Base-by-base conservation (phyloP, 1,284 basidiomycete species). In the Melampsora larici-populina region DNA sequence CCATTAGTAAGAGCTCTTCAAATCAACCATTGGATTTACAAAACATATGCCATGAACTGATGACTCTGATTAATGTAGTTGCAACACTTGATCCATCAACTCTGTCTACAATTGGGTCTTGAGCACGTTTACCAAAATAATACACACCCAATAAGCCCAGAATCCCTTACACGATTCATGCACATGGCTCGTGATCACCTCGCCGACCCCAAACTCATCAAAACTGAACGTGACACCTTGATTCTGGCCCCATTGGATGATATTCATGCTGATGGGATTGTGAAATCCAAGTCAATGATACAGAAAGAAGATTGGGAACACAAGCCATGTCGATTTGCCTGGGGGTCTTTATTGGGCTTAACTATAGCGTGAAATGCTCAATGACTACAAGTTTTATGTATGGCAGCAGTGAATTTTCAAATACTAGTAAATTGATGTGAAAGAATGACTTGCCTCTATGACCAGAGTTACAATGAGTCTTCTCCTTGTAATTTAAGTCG, bases 71-170 rank as follows among this genome's bases (percentile, higher is more conserved):
- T 68, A 31, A 33, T 58, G 24, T 29, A 70, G 68, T 58, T 70
- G 18, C 68, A 70, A 31, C 24, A 21, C 49, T 26, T 70, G 43
- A 48, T 70, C 24, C 49, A 58, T 55, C 58, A 46, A 69, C 48
- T 69, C n/a, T 51, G 51, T 31, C 24, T 51, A 4, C 31, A 40
- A 36, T 58, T 36, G 2, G 48, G 68, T 13, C 24, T 36, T 3
- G 18, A 46, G 2, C 46, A 69, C 46, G 24, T 36, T 21, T 58
- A 31, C 33, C 68, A 70, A 58, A 55, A 49, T 26, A 55, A 49
- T 24, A 70, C 51, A 31, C 68, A 70, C 17, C 3, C 8, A 2
- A 70, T 70, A n/a, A 9, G 49, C 8, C 7, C 58, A n/a, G 29
- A 31, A 36, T 29, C 68, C 49, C 49, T 70, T 36, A 58, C 31